A percentile compares a stretch with the other conserved stretches of the same genome.
Evolutionary conservation across 2,329 filamentous ascomycete species (phyloP).

Genomic region (Hypoxylon sp.): DNA sequence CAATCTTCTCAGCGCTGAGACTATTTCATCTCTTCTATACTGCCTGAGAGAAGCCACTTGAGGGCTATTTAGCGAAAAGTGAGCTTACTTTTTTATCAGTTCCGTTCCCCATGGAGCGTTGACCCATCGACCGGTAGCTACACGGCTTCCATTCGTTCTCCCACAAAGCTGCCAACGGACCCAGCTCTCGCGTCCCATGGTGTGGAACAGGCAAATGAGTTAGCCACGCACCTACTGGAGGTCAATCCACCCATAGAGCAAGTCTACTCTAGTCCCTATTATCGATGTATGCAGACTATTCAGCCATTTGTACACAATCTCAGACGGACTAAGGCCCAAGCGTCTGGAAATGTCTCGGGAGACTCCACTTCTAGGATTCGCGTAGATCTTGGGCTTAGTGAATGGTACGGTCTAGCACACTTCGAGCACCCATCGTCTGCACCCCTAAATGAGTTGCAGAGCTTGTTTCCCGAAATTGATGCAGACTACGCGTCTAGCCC

Average conservation of each 20-base stretch:
- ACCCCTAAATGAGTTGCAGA: constrained; percentile 70
- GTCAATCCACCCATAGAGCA: constrained; percentile 77
- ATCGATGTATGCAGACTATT: constrained; percentile 89
- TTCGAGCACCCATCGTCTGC: constrained; percentile 90
- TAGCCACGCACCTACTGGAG: constrained; percentile 75
- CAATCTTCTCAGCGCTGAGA: constrained; percentile 27
- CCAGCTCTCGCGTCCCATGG: constrained; percentile 90
- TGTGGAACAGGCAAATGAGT: constrained; percentile 83
- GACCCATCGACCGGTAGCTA: constrained; percentile 86
- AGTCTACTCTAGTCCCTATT: constrained; percentile 89
- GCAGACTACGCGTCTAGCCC: constrained; percentile 73
- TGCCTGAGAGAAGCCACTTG: constrained; percentile 20
- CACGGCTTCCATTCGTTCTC: constrained; percentile 78
- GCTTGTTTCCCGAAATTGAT: constrained; percentile 77
- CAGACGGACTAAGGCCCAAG: constrained; percentile 30
- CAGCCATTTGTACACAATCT: constrained; percentile 71
- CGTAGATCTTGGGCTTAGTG: constrained; percentile 74
- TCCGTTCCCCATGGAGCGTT: constrained; percentile 91
- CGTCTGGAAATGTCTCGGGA: constrained; percentile 39
- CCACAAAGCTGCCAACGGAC: constrained; percentile 90
- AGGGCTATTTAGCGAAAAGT: constrained; percentile 27
- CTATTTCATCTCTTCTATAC: constrained; percentile 8
- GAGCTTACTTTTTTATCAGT: constrained; percentile 67
- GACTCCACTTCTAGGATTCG: constrained; percentile 60
- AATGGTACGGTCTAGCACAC: constrained; percentile 91